phyloP scores from a whole-genome alignment of 2,329 filamentous ascomycete species.

The Coniochaeta ligniaria region DNA sequence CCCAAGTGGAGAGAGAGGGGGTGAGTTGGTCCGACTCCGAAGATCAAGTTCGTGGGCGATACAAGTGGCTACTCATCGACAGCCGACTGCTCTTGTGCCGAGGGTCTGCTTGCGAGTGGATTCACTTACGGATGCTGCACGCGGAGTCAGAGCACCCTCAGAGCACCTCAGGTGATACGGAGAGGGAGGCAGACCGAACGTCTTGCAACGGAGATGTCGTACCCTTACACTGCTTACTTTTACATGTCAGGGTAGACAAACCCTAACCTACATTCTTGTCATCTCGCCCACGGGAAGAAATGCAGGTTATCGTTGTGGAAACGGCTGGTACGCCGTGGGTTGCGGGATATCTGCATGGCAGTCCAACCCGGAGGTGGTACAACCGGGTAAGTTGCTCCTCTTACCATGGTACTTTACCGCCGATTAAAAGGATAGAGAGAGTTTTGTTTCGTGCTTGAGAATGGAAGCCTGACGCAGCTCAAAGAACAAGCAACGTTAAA shows the following conservation, averaged over 20 bases:
- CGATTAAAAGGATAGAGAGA: not conserved
- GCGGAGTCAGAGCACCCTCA: not conserved
- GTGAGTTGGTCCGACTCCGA: not conserved
- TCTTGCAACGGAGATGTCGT: not conserved
- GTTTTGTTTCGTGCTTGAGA: not conserved
- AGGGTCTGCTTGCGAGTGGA: not conserved
- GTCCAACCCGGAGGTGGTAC: not conserved
- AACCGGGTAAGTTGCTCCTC: not conserved
- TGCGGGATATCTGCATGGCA: not conserved
- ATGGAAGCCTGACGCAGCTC: not conserved
- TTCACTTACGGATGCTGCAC: not conserved
- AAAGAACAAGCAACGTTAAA: no score
- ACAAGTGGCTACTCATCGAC: not conserved
- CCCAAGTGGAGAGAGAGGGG: not conserved
- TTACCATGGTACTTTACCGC: not conserved
- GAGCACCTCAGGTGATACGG: not conserved
- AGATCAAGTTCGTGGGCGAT: not conserved
- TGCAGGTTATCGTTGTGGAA: not conserved
- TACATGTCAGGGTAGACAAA: not conserved
- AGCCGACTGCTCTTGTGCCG: not conserved
- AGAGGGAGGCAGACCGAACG: not conserved
- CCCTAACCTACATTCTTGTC: not conserved
- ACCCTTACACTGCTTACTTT: not conserved
- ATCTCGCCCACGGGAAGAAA: not conserved
- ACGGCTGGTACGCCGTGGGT: not conserved